A percentile compares a stretch with the other conserved stretches of the same genome.
Conservation (phyloP, 2,329 filamentous ascomycete genomes). For the Xylariaceae sp. region DNA sequence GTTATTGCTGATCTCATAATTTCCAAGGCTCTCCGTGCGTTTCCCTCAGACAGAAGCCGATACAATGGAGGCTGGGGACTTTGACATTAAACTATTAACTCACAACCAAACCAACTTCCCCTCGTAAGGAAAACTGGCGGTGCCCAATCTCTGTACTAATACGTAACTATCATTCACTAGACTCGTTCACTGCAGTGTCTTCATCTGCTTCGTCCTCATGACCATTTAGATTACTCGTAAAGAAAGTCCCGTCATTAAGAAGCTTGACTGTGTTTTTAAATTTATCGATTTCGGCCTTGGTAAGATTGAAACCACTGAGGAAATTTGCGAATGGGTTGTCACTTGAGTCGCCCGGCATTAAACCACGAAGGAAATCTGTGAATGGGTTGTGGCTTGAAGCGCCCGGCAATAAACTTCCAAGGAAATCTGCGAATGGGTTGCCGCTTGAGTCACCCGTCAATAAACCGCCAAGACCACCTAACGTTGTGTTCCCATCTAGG, state of each 20-base stretch:
- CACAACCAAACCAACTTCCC: no score
- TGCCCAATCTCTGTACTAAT: no score
- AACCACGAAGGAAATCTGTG: slow-evolving; percentile 3
- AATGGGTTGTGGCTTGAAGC: not conserved
- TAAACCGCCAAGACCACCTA: slow-evolving; percentile 2
- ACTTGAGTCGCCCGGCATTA: not conserved
- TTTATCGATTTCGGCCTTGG: not conserved
- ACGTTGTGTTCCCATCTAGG: slow-evolving; percentile 5
- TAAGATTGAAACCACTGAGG: not conserved
- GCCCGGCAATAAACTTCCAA: not conserved
- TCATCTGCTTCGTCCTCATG: no score
- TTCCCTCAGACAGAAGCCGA: no score
- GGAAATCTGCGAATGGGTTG: not conserved
- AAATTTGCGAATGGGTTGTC: not conserved
- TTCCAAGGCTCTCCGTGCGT: no score
- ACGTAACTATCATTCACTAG: no score
- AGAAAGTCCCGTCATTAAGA: not conserved
- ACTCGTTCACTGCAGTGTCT: no score
- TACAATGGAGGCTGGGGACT: no score
- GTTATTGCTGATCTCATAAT: no score
- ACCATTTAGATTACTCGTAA: no score
- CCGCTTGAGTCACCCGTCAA: not conserved
- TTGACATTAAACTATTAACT: no score
- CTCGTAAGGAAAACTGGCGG: no score
- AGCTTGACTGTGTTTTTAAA: not conserved